A percentile compares a stretch with the other conserved stretches of the same genome.
phyloP scores from a whole-genome alignment of 371 early-diverging fungal species.

The Choanephora cucurbitarum region DNA sequence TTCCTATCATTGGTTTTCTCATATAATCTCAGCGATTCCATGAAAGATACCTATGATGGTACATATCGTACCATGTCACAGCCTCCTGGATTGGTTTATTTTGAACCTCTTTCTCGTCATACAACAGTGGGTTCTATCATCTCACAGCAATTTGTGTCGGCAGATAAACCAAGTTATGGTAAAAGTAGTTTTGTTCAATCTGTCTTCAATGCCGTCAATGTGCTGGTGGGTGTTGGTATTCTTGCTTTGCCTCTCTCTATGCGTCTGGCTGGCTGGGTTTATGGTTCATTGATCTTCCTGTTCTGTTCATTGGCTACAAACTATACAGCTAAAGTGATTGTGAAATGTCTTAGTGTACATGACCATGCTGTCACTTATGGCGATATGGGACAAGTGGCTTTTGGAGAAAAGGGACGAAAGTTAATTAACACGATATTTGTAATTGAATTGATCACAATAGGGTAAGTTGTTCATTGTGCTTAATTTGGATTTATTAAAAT shows the following conservation, averaged over 20 bases:
- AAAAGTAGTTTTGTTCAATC: slow-evolving; percentile 45
- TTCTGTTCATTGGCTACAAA: slow-evolving; percentile 50
- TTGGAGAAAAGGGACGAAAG: slow-evolving; percentile 55
- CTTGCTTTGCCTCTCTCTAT: slow-evolving; percentile 40
- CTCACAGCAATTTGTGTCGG: slow-evolving; percentile 9
- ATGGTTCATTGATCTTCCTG: slow-evolving; percentile 54
- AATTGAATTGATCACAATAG: slow-evolving; percentile 65
- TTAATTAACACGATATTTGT: slow-evolving; percentile 53
- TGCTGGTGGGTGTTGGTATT: slow-evolving; percentile 64
- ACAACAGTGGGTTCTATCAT: slow-evolving; percentile 24
- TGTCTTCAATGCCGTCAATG: slow-evolving; percentile 60
- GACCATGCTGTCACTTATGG: slow-evolving; percentile 44
- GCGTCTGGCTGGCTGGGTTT: slow-evolving; percentile 50
- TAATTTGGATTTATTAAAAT: slow-evolving; percentile 1
- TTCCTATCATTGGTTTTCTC: not conserved
- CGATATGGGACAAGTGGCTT: slow-evolving; percentile 68
- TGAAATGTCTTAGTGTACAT: slow-evolving; percentile 48
- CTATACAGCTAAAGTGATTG: slow-evolving; percentile 61
- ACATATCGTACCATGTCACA: slow-evolving; percentile 18
- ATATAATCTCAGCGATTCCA: not conserved
- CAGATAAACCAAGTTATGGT: not conserved
- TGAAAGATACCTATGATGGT: not conserved
- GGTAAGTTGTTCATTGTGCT: slow-evolving; percentile 16
- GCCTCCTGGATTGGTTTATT: not conserved
- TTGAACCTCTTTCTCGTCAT: slow-evolving; percentile 24